These are phyloP conservation scores for Geotrichum australiense DNA, from an alignment of 1,139 yeast species.

Conservation along the genomic window DNA sequence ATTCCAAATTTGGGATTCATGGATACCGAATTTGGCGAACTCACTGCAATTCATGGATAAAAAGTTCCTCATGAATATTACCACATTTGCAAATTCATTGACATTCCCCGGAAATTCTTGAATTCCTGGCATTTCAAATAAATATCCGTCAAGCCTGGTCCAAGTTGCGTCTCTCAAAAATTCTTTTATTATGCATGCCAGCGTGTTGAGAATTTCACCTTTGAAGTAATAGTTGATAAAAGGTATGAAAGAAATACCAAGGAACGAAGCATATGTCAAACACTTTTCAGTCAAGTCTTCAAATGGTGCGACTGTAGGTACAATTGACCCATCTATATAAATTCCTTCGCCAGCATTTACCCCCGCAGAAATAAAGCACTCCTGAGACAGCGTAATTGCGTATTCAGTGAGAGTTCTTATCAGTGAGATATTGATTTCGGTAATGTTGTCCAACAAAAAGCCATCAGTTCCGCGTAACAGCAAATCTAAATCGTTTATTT, in stretches of 20 bases:
- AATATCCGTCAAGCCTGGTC: constrained; percentile 19
- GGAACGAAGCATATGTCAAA: constrained; percentile 23
- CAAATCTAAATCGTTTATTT: constrained; percentile 61
- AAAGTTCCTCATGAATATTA: too few relatives aligned
- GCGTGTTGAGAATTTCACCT: constrained; percentile 21
- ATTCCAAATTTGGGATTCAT: constrained; percentile 9
- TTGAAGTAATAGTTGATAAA: constrained; percentile 22
- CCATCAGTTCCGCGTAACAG: constrained; percentile 52
- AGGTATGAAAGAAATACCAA: constrained; percentile 20
- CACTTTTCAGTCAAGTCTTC: constrained; percentile 24
- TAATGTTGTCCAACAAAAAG: constrained; percentile 49
- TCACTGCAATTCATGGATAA: too few relatives aligned
- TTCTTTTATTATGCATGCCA: constrained; percentile 20
- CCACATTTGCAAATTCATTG: constrained; percentile 19
- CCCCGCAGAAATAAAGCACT: neutral
- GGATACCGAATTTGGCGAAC: too few relatives aligned
- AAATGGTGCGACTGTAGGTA: constrained; percentile 20
- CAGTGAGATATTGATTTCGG: constrained; percentile 52
- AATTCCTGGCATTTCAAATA: constrained; percentile 22
- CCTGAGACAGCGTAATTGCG: constrained; percentile 19
- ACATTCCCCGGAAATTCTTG: constrained; percentile 18
- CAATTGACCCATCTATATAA: constrained; percentile 1
- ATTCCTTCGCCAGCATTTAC: neutral
- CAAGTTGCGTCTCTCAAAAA: constrained; percentile 20
- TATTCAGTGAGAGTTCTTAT: constrained; percentile 45